Percentiles rank a stretch among this genome's conserved stretches.
These are phyloP conservation scores for Apiospora koreana DNA, from an alignment of 2,329 filamentous ascomycete species.

Conservation along the genomic window DNA sequence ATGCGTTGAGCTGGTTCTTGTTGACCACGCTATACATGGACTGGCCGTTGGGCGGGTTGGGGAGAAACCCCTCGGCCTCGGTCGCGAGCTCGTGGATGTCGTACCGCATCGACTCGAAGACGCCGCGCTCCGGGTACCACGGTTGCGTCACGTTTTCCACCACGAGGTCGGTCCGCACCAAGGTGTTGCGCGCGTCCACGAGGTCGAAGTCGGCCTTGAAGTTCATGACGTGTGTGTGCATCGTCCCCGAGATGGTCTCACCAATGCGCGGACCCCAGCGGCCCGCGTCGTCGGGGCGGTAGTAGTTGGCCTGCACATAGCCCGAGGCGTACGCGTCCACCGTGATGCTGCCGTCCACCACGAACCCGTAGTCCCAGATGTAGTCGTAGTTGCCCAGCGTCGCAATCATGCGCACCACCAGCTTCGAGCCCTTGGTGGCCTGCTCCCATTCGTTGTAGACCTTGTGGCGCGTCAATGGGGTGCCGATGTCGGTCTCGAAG, in stretches of 20 bases:
- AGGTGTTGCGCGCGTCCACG: constrained; percentile 19
- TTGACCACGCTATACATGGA: constrained; percentile 39
- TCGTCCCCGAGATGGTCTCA: constrained; percentile 19
- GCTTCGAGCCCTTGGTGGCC: constrained; percentile 12
- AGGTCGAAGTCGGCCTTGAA: constrained; percentile 25
- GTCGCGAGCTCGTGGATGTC: constrained; percentile 25
- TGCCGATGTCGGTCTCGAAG: constrained; percentile 24
- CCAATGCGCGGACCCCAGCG: constrained; percentile 19
- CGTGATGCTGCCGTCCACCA: constrained; percentile 35
- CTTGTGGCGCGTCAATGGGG: background rate
- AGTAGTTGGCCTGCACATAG: constrained; percentile 31
- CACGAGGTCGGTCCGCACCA: constrained; percentile 26
- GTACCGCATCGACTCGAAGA: constrained; percentile 22
- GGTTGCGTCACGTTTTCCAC: constrained; percentile 20
- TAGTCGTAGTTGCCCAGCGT: constrained; percentile 44
- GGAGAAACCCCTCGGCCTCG: constrained; percentile 28
- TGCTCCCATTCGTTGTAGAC: background rate
- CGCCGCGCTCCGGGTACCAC: constrained; percentile 30
- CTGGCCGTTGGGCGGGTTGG: constrained; percentile 30
- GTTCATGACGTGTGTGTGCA: constrained; percentile 24
- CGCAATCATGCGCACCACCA: constrained; percentile 15
- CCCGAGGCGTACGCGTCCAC: constrained; percentile 36
- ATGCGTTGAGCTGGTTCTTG: constrained; percentile 34
- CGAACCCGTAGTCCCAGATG: constrained; percentile 32
- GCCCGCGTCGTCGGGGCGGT: constrained; percentile 13